Evolutionary conservation across 2,329 filamentous ascomycete genomes (phyloP).

Genomic region (Didymella lethalis): DNA sequence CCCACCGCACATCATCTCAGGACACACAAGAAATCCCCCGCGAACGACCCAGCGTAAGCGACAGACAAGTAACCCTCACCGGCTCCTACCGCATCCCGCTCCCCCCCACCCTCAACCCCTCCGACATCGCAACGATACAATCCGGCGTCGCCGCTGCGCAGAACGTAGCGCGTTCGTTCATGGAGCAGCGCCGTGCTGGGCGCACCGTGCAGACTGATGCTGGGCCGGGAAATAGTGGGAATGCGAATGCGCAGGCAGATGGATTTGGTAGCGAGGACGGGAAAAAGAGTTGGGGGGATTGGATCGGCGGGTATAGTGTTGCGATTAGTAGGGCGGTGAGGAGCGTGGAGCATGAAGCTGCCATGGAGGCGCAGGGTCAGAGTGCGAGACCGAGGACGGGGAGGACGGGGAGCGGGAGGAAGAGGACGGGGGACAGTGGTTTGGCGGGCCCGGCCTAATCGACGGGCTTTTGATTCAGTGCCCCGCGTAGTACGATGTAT

Average conservation of each 20-base stretch:
- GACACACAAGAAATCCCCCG: constrained; percentile 40
- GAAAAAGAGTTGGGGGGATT: constrained; percentile 48
- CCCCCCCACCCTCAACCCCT: constrained; percentile 41
- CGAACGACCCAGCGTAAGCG: constrained; percentile 10
- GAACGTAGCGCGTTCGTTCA: constrained; percentile 43
- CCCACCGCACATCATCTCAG: constrained; percentile 5
- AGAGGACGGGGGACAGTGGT: constrained; percentile 1
- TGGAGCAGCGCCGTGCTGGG: constrained; percentile 39
- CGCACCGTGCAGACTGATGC: constrained; percentile 13
- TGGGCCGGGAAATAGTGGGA: neutral
- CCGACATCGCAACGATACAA: constrained; percentile 47
- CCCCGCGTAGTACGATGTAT: no score
- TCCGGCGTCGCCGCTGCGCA: constrained; percentile 46
- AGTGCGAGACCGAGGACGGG: neutral
- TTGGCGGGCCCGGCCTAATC: no score
- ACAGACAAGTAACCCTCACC: constrained; percentile 45
- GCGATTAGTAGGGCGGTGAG: constrained; percentile 48
- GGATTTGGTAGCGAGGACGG: neutral
- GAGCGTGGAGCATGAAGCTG: constrained; percentile 49
- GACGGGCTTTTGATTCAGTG: no score
- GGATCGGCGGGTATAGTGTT: constrained; percentile 51
- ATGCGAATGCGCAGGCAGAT: no score
- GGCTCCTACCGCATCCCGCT: constrained; percentile 50
- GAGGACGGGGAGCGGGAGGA: neutral
- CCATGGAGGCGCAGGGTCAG: constrained; percentile 35